A percentile compares a stretch with the other conserved stretches of the same genome.
These are phyloP conservation scores for Pythium oligandrum DNA, from an alignment of 352 stramenopile genomes.

Conservation along the genomic window DNA sequence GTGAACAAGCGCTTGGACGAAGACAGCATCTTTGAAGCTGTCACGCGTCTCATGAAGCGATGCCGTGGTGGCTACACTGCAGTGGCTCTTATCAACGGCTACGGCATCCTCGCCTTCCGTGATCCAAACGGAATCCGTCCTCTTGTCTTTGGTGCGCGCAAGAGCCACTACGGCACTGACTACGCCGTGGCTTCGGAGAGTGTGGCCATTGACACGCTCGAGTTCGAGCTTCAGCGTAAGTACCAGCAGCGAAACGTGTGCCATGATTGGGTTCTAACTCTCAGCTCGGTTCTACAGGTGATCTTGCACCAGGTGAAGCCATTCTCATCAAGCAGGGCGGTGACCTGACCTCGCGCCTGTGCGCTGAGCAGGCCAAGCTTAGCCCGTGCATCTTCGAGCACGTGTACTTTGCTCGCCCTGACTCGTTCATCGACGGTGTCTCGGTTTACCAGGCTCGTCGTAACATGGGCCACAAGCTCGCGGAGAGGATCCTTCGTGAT, in stretches of 20 bases:
- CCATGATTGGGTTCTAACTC: too few species aligned
- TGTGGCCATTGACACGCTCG: slow-evolving; percentile 97
- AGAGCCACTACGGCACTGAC: slow-evolving; percentile 84
- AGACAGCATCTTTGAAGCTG: slow-evolving; percentile 88
- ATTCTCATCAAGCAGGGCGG: slow-evolving; percentile 93
- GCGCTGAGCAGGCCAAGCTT: slow-evolving; percentile 58
- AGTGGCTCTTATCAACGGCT: slow-evolving; percentile 97
- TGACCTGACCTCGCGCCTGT: slow-evolving; percentile 83
- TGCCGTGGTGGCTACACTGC: slow-evolving; percentile 96
- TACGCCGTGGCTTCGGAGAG: slow-evolving; percentile 97
- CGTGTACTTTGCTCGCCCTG: slow-evolving; percentile 99
- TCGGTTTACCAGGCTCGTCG: slow-evolving; percentile 97
- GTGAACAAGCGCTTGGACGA: slow-evolving; percentile 63
- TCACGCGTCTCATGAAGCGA: slow-evolving; percentile 91
- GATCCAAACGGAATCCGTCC: slow-evolving; percentile 98
- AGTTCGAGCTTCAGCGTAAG: slow-evolving; percentile 90
- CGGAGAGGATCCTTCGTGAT: slow-evolving; percentile 90
- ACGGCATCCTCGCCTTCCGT: slow-evolving; percentile 97
- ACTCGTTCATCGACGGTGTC: slow-evolving; percentile 98
- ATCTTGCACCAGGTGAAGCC: slow-evolving; percentile 95
- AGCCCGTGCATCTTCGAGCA: slow-evolving; percentile 99
- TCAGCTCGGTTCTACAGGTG: slow-evolving; percentile 23
- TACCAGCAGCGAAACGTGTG: not conserved
- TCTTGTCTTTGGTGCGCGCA: slow-evolving; percentile 91
- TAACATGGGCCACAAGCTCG: slow-evolving; percentile 98